Evolutionary conservation across 345 rosid genomes (phyloP).

Genomic region (Eucalyptus polybractea): DNA sequence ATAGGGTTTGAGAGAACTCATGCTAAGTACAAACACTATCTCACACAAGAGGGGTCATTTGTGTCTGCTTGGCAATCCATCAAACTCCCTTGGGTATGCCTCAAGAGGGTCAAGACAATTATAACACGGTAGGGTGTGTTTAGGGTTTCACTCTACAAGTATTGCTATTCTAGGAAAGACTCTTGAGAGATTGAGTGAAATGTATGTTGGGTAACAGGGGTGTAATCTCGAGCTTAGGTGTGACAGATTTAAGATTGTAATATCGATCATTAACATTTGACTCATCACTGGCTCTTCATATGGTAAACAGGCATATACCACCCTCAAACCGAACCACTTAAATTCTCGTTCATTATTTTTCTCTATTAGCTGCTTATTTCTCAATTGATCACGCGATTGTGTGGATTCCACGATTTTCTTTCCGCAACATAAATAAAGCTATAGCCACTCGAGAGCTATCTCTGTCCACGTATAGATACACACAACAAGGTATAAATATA

Average conservation of each 20-base stretch:
- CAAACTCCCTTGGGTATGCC: not conserved
- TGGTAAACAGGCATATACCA: accelerated
- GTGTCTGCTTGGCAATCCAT: not conserved
- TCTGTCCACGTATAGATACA: not conserved
- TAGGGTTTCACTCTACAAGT: not conserved
- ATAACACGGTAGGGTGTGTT: not conserved
- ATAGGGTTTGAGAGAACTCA: not conserved
- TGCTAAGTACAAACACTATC: not conserved
- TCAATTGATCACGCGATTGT: not conserved
- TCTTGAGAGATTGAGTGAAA: not conserved
- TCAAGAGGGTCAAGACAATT: not conserved
- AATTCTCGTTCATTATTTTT: not conserved
- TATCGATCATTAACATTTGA: not conserved
- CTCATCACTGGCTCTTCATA: not conserved
- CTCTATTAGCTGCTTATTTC: not conserved
- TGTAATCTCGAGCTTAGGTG: not conserved
- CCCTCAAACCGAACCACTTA: not conserved
- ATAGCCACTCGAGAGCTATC: not conserved
- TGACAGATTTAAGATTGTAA: not conserved
- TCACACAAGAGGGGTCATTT: not conserved
- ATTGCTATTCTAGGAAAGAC: not conserved
- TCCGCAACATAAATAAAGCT: not conserved
- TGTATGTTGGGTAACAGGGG: not conserved
- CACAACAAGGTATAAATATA: not conserved
- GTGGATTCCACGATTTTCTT: not conserved